A percentile compares a stretch with the other conserved stretches of the same genome.
Evolutionary conservation across 1,139 yeast genomes (phyloP).

Genomic region (Zygosaccharomyces pseudobailii): DNA sequence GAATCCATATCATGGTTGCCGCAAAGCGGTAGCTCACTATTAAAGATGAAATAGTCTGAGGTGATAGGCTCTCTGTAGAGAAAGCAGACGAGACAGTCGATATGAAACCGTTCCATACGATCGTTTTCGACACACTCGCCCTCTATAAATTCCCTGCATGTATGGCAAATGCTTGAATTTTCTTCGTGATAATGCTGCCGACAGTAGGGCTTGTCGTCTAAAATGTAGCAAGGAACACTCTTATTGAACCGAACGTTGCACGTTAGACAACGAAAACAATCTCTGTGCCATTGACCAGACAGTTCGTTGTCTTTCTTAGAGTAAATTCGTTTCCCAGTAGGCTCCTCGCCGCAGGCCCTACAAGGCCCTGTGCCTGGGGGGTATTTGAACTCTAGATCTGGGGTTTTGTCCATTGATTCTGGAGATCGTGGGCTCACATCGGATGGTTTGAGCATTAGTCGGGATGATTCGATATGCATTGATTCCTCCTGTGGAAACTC

Average conservation of each 20-base stretch:
- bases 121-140: slow-evolving; percentile 87
- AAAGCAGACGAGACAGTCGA: slow-evolving; percentile 55
- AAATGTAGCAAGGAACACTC: slow-evolving; percentile 70
- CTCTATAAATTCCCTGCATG: slow-evolving; percentile 74
- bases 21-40: slow-evolving; percentile 29
- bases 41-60: slow-evolving; percentile 46
- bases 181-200: slow-evolving; percentile 71
- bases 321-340: slow-evolving; percentile 51
- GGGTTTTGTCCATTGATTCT: background rate
- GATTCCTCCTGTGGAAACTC: slow-evolving; percentile 3
- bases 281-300: slow-evolving; percentile 92
- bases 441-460: slow-evolving; percentile 8
- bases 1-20: slow-evolving; percentile 27
- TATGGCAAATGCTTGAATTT: slow-evolving; percentile 69
- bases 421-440: background rate
- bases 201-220: slow-evolving; percentile 77
- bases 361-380: slow-evolving; percentile 74
- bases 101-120: slow-evolving; percentile 60
- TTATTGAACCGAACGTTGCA: slow-evolving; percentile 56
- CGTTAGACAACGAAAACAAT: slow-evolving; percentile 70
- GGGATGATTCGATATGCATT: slow-evolving; percentile 7
- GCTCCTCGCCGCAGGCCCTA: slow-evolving; percentile 48
- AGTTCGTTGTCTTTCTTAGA: slow-evolving; percentile 72
- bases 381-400: slow-evolving; percentile 24
- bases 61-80: slow-evolving; percentile 46